Evolutionary conservation across 495 filamentous ascomycete species (phyloP), one percentile per base, ranked within the genome.

Genomic region (Parmelia sp.): DNA sequence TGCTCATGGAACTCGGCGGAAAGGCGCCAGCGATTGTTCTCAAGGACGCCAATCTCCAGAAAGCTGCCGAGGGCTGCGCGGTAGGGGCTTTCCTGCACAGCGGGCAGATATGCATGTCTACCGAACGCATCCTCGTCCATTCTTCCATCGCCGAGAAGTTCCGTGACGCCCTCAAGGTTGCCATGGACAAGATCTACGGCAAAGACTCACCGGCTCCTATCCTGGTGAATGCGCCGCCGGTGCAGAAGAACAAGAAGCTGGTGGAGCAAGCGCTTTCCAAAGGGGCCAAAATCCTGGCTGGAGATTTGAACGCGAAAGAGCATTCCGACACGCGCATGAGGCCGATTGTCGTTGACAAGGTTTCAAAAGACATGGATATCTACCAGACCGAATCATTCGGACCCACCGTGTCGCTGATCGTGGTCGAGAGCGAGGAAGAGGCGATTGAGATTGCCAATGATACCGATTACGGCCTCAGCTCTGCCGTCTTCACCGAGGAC

Each of bases 101-200:
- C 29, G 92, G 92, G 1, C 92, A 97, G 79, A 84, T 95, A 58
- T 97, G 92, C 78, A 94, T 97, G 92, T 83, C 85, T 4, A 96
- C 91, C 0, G 92, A 96, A 77, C 85, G 88, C 33, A 90, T 97
- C 71, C 75, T 96, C 27, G 89, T 96, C 29, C 89, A 95, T 71
- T 83, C 83, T 44, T 78, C 81, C 21, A 74, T 96, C 60, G 82
- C 82, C 33, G 79, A 80, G 15, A 72, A 82, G 56, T 97, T 96
- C 73, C 68, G 72, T 15, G 69, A 72, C 21, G 66, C 76, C 0
- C 74, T 80, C 64, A 80, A 84, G 60, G 70, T 72, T 6, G 79
- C 82, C 21, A 73, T 85, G 27, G 76, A 78, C 10, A 65, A 76
- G 5, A 76, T 80, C 21, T 86, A 82, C 58, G 78, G 80, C 55